Evolutionary conservation across 2,329 filamentous ascomycete genomes (phyloP).

Genomic region (Endothia cerciana): DNA sequence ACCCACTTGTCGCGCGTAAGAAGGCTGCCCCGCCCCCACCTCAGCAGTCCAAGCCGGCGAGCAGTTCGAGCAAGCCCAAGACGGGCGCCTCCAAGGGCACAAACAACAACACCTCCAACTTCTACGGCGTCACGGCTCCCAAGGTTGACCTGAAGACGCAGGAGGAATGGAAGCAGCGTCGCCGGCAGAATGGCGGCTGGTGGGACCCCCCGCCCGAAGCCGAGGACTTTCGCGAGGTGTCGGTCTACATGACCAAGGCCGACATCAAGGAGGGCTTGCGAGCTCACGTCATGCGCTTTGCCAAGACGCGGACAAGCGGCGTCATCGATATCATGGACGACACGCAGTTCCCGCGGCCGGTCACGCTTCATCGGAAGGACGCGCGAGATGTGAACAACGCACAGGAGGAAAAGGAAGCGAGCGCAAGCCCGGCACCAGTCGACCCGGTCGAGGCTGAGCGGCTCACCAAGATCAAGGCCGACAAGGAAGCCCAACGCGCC

Average conservation of each 20-base stretch:
- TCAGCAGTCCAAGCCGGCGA: constrained; percentile 35
- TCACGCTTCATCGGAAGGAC: constrained; percentile 87
- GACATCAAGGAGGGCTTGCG: constrained; percentile 78
- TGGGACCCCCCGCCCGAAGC: constrained; percentile 53
- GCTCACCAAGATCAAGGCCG: constrained; percentile 72
- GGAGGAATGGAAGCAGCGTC: constrained; percentile 45
- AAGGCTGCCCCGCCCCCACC: constrained; percentile 47
- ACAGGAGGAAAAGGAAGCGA: constrained; percentile 62
- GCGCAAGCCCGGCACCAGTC: constrained; percentile 44
- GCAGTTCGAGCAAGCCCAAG: constrained; percentile 28
- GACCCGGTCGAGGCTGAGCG: constrained; percentile 65
- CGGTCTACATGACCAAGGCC: constrained; percentile 82
- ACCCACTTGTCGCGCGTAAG: constrained; percentile 69
- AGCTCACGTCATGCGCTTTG: constrained; percentile 84
- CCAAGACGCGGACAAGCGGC: constrained; percentile 61
- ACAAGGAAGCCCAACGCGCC: constrained; percentile 83
- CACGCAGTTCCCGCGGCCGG: constrained; percentile 82
- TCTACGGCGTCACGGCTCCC: constrained; percentile 32
- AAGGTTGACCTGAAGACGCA: constrained; percentile 35
- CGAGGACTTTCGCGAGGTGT: constrained; percentile 57
- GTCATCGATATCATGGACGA: constrained; percentile 68
- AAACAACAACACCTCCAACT: constrained; percentile 24
- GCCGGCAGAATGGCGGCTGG: constrained; percentile 60
- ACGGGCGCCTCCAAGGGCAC: constrained; percentile 32
- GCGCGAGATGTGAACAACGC: constrained; percentile 71